phyloP scores from a whole-genome alignment of 352 stramenopile genomes.

The Globisporangium megalacanthum region DNA sequence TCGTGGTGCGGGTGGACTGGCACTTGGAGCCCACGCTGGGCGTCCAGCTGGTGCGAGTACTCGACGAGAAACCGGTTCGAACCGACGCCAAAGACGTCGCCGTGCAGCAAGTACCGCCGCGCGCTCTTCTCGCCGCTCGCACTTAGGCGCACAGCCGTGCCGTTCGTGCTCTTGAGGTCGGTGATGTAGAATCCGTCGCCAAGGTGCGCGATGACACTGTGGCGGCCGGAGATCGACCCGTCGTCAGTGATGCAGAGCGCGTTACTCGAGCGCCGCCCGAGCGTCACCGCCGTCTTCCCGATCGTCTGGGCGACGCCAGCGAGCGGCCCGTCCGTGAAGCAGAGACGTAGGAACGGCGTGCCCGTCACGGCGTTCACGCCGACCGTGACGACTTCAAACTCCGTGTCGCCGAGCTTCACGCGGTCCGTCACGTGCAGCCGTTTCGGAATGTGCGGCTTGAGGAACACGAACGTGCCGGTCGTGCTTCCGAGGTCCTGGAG shows the following conservation, averaged over 20 bases:
- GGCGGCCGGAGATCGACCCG: constrained; percentile 69
- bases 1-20: neutral
- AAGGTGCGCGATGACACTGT: constrained; percentile 68
- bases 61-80: constrained; percentile 81
- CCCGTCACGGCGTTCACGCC: constrained; percentile 58
- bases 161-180: constrained; percentile 79
- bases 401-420: constrained; percentile 73
- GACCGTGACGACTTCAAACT: constrained; percentile 77
- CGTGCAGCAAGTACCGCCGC: constrained; percentile 58
- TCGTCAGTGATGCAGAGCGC: constrained; percentile 81
- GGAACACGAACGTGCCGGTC: constrained; percentile 76
- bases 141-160: constrained; percentile 69
- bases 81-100: constrained; percentile 81
- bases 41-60: constrained; percentile 61
- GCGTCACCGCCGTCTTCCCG: constrained; percentile 63
- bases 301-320: constrained; percentile 70
- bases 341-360: constrained; percentile 67
- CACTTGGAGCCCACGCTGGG: constrained; percentile 3
- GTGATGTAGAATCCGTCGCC: constrained; percentile 83
- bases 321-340: constrained; percentile 74
- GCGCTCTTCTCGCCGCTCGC: constrained; percentile 51
- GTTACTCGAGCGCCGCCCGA: constrained; percentile 68
- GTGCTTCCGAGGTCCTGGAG: constrained; percentile 75
- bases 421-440: constrained; percentile 60
- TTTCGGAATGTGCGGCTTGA: constrained; percentile 69